Conservation (phyloP, 495 filamentous ascomycete genomes). For the Margaritispora aquatica region DNA sequence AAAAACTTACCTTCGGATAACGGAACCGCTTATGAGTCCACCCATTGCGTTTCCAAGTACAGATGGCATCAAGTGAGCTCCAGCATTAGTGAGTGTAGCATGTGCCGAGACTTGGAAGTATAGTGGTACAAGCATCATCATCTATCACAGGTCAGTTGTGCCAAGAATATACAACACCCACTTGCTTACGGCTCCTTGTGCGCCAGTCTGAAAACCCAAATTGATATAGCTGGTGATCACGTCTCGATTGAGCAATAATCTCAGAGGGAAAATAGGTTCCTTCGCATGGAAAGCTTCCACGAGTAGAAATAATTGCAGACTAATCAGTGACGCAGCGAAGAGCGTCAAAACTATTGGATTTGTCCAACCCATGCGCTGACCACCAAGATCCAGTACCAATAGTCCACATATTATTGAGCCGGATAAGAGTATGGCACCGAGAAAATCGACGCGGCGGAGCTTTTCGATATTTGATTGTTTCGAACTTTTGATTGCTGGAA, state of each 20-base stretch:
- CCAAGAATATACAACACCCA: constrained; percentile 42
- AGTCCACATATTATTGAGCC: constrained; percentile 43
- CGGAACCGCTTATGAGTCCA: constrained; percentile 47
- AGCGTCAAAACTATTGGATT: constrained; percentile 37
- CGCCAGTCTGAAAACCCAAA: constrained; percentile 30
- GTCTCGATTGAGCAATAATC: constrained; percentile 45
- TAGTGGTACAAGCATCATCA: constrained; percentile 54
- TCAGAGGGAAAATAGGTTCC: constrained; percentile 59
- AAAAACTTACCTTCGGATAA: constrained; percentile 44
- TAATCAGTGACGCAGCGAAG: constrained; percentile 24
- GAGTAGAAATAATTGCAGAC: constrained; percentile 40
- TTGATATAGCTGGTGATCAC: constrained; percentile 51
- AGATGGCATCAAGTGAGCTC: constrained; percentile 56
- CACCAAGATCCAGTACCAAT: constrained; percentile 53
- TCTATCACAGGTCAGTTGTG: constrained; percentile 43
- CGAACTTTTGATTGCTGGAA: neutral
- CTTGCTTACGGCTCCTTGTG: constrained; percentile 34
- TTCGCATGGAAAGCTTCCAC: constrained; percentile 46
- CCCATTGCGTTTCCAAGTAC: constrained; percentile 61
- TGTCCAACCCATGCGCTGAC: constrained; percentile 49
- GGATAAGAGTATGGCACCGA: constrained; percentile 51
- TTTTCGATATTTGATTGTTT: constrained; percentile 42
- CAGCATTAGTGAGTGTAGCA: constrained; percentile 50
- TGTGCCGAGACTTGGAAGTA: constrained; percentile 61
- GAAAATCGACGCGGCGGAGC: constrained; percentile 41